Percentiles rank a stretch among this genome's conserved stretches.
These are phyloP conservation scores for Colletotrichum plurivorum DNA, from an alignment of 2,329 filamentous ascomycete species.

Conservation along the genomic window DNA sequence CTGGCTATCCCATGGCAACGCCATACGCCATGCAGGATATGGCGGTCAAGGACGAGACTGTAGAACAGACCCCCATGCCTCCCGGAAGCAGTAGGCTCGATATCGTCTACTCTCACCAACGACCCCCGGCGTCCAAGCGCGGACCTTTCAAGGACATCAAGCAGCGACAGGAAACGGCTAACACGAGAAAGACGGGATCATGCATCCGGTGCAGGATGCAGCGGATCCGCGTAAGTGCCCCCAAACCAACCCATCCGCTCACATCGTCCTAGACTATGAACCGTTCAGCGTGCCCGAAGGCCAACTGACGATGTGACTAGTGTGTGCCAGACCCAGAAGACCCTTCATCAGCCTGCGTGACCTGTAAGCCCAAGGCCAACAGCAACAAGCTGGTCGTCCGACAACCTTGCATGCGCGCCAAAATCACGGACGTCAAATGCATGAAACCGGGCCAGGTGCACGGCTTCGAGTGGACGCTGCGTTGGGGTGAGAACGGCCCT, in stretches of 20 bases:
- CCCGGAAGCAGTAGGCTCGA: constrained; percentile 44
- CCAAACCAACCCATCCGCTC: neutral
- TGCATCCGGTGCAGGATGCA: constrained; percentile 75
- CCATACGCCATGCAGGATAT: constrained; percentile 42
- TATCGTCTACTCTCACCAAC: constrained; percentile 52
- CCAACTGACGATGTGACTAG: constrained; percentile 49
- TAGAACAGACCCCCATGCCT: neutral
- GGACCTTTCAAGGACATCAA: constrained; percentile 69
- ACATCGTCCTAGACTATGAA: neutral
- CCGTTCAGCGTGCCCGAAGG: too few species aligned
- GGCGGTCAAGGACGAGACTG: constrained; percentile 32
- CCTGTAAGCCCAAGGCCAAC: constrained; percentile 64
- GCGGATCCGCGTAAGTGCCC: constrained; percentile 68
- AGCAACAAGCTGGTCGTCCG: constrained; percentile 62
- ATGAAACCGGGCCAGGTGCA: constrained; percentile 72
- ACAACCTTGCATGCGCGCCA: constrained; percentile 72
- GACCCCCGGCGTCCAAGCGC: constrained; percentile 57
- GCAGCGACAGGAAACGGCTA: constrained; percentile 67
- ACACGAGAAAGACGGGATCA: constrained; percentile 70
- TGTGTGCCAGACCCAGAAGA: constrained; percentile 66
- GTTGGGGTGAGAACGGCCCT: constrained; percentile 68
- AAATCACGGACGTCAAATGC: constrained; percentile 70
- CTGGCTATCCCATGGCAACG: constrained; percentile 5
- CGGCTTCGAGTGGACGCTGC: constrained; percentile 71
- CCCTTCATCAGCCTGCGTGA: constrained; percentile 63